Evolutionary conservation across 495 filamentous ascomycete species (phyloP), one percentile per base, ranked within the genome.

Genomic region (Daldinia caldariorum): DNA sequence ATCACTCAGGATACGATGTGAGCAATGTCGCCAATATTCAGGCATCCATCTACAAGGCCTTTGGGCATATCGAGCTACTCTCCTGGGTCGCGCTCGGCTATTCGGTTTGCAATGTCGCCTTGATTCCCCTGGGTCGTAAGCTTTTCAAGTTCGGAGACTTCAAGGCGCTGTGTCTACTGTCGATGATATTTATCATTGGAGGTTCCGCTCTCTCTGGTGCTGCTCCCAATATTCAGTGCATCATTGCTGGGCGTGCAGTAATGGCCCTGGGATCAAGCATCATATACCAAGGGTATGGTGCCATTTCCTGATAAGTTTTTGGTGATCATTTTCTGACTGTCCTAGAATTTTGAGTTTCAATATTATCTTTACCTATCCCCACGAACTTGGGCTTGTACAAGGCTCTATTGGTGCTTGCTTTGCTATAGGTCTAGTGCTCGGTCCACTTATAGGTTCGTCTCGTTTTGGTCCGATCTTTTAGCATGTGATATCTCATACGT

Each of bases 371-470:
- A 84, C 84, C 1, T 79, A 81, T 6, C 73, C 76, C 3, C 72
- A 74, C 9, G 83, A 86, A 60, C 76, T 84, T 1, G 80, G 80
- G 0, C 75, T 77, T n/a, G 86, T 85, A 58, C 71, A 86, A 31
- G 80, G 79, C 29, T 68, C 77, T 5, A 77, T 77, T 9, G 79
- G 78, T 1, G 64, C 76, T 6, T 74, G 62, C 8, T 89, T 83
- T 79, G 87, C 85, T n/a, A 26, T 83, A 0, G 85, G 85, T 16
- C 81, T 78, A 1, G 76, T 85, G 0, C 73, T 87, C 0, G 88
- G 87, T 9, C 89, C 88, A 6, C 74, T 89, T 63, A 79, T 91
- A 60, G 89, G 88, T n/a, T 58, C 14, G 73, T 67, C 22, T 38
- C 22, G 37, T 56, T 31, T 18, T n/a, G 12, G 5, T 43, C 16